Base-by-base conservation (phyloP, 2,329 filamentous ascomycete genomes). In the Fusarium fujikuroi region DNA sequence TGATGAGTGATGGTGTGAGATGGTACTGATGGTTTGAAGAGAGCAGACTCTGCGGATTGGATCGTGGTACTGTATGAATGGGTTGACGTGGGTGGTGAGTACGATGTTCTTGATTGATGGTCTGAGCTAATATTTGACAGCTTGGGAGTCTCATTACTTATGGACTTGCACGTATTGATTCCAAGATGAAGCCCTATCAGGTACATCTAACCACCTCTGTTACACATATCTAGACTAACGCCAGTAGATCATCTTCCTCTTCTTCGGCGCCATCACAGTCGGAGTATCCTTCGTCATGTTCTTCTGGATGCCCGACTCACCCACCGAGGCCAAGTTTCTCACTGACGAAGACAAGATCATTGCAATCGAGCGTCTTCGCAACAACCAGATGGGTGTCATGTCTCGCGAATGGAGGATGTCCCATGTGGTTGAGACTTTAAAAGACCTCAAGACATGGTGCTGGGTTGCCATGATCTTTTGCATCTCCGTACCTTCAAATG, bases 61-160 rank as follows among this genome's bases (percentile, higher is more conserved):
- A 14, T 84, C 85, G 5, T 91, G 89, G 89, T 90, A 90, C 74
- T 86, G 85, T 25, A 91, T 90, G 86, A 88, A 90, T 60, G 89
- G 89, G 5, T 78, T 90, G 7, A 88, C 87, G 8, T 88, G 87
- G 76, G 88, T 90, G 72, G 83, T 85, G 42, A 39, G 81, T 74
- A 40, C 39, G 14, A 11, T 9, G 4, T 32, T 6, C 39, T 8
- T 25, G 11, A 25, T 15, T 32, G 19, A 5, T 18, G 8, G 32
- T 18, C 18, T 5, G 28, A 30, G 21, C 52, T 63, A 34, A 62
- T 40, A 11, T 2, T 28, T 28, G 8, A 3, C 28, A 85, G 84
- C 81, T 87, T 32, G 88, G 88, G 4, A 88, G 86, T 73, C 83
- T 90, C 21, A 81, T 89, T 23, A 88, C 86, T 0, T 91, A 90